Base-by-base conservation (phyloP, 2,329 filamentous ascomycete species). In the Fusarium torreyae region DNA sequence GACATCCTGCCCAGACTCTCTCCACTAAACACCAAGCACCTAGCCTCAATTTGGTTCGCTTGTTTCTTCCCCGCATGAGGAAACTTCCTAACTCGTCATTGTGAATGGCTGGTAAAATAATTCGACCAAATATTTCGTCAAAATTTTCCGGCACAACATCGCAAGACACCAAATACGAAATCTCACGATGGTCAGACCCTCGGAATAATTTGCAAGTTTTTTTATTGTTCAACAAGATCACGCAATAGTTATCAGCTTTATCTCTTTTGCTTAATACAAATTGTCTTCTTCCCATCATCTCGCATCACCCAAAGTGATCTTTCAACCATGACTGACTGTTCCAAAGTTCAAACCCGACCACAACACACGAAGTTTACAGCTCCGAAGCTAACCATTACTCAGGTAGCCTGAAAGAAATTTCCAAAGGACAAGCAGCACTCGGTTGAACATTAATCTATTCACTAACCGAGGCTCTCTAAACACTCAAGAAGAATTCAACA, bases 31-130 rank as follows among this genome's bases (percentile, higher is more conserved):
- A 24, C 18, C n/a, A 13, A 3, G 34, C 2, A 22, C 20, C 38
- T 33, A 28, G 31, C 18, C 38, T 38, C 26, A 38, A 44, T 26
- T 49, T 51, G 45, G 44, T 5, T 51, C 13, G 3, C 13, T n/a
- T 17, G n/a, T 5, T n/a, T 40, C 24, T 55, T 45, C 60, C 42
- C 57, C 56, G 22, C 60, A 54, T 38, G 13, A 34, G 54, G 54
- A 43, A 57, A 34, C 31, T 57, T n/a, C 46, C 46, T 14, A 51
- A 43, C 36, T 57, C 38, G 45, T 20, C 36, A 15, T 24, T 20
- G 18, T 28, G 31, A 24, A 31, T 50, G 18, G 42, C 31, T 46
- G 38, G 26, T 9, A 18, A n/a, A 50, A 31, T 22, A 17, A 10
- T 39, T n/a, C 36, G 9, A 6, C 18, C 11, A 11, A 48, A 40